These are phyloP conservation scores for Porcisia hertigi DNA, from an alignment of 208 protist genomes.

Conservation along the genomic window DNA sequence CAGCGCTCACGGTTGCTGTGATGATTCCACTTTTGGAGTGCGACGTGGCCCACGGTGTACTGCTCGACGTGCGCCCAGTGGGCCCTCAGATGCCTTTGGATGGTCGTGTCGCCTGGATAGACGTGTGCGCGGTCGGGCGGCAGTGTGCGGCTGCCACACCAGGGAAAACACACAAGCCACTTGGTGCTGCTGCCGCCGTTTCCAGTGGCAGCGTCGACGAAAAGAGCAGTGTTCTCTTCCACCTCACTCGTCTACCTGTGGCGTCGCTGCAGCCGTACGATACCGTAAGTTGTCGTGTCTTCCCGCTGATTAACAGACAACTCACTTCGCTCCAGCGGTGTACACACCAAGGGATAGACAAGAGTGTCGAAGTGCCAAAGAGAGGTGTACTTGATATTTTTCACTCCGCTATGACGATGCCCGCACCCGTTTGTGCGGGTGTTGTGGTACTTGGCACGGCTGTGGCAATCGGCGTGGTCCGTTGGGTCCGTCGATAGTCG, in stretches of 20 bases:
- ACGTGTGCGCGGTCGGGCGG: conserved; percentile 31
- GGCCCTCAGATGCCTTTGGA: conserved; percentile 25
- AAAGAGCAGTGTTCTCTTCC: conserved; percentile 18
- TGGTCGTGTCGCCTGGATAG: conserved; percentile 28
- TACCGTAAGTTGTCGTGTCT: conserved; percentile 19
- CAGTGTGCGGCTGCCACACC: conserved; percentile 1
- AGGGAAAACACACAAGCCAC: background rate
- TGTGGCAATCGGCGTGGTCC: background rate
- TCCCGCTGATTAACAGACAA: conserved; percentile 28
- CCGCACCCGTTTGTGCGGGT: conserved; percentile 2
- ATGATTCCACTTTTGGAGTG: background rate
- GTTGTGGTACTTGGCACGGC: background rate
- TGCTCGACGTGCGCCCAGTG: conserved; percentile 31
- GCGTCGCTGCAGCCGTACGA: conserved; percentile 28
- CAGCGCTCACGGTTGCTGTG: conserved; percentile 20
- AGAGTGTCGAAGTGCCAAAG: background rate
- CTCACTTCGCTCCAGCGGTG: background rate
- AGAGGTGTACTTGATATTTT: background rate
- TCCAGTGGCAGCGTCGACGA: background rate
- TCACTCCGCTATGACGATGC: background rate
- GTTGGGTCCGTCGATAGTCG: background rate
- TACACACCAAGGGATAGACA: background rate
- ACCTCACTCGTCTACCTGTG: conserved; percentile 21
- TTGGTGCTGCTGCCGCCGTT: background rate
- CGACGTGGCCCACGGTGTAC: conserved; percentile 10